Evolutionary conservation across 129 eudicot genomes (phyloP).

Genomic region (Mikania micrantha): DNA sequence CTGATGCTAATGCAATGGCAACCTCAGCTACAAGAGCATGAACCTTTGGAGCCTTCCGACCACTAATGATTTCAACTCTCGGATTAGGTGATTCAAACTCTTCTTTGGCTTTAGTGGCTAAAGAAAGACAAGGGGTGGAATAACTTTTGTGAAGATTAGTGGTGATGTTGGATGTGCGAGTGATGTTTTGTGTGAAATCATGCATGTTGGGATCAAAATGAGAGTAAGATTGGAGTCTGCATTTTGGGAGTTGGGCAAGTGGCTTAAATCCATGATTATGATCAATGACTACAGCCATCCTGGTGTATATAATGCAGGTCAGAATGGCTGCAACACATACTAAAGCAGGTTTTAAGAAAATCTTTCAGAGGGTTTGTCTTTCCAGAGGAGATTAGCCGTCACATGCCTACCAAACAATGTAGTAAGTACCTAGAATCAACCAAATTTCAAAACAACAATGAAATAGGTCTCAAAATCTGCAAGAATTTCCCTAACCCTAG

Average conservation of each 20-base stretch:
- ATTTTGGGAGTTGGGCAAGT: slow-evolving; percentile 66
- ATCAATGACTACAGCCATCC: slow-evolving; percentile 91
- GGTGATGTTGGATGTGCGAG: slow-evolving; percentile 34
- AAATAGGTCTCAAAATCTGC: too few species aligned
- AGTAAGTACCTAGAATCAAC: too few species aligned
- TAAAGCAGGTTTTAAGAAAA: slow-evolving; percentile 38
- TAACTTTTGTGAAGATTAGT: slow-evolving; percentile 64
- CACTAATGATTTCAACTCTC: slow-evolving; percentile 64
- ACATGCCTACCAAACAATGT: slow-evolving; percentile 55
- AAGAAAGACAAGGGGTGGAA: slow-evolving; percentile 90
- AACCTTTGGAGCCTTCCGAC: slow-evolving; percentile 55
- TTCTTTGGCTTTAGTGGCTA: slow-evolving; percentile 29
- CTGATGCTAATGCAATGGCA: slow-evolving; percentile 83
- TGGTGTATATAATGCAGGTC: slow-evolving; percentile 36
- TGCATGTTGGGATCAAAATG: slow-evolving; percentile 64
- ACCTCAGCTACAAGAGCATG: slow-evolving; percentile 86
- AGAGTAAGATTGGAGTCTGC: slow-evolving; percentile 79
- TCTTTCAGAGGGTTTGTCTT: slow-evolving; percentile 49
- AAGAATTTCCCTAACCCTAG: too few species aligned
- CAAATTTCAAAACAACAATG: too few species aligned
- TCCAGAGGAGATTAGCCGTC: slow-evolving; percentile 74
- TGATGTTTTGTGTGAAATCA: slow-evolving; percentile 43
- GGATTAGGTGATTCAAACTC: slow-evolving; percentile 46
- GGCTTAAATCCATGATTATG: slow-evolving; percentile 61
- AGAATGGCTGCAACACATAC: slow-evolving; percentile 54